Evolutionary conservation across 345 rosid genomes (phyloP).

Genomic region (Rhodamnia rubescens): DNA sequence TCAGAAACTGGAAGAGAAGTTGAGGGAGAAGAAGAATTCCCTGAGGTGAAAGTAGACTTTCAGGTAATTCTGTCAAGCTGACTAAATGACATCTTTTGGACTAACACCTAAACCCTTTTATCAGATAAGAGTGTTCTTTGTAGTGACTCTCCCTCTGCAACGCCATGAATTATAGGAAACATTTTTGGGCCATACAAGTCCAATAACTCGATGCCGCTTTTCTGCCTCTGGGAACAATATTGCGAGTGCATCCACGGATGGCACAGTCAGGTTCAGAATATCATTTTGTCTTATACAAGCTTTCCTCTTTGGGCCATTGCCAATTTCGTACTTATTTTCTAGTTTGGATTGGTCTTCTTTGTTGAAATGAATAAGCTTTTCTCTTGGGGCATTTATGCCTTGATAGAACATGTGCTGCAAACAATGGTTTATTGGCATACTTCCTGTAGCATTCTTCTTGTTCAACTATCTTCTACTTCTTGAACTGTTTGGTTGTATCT

Average conservation of each 20-base stretch:
- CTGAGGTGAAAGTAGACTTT: conserved; percentile 60
- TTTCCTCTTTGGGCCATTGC: not conserved
- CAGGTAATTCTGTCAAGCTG: conserved; percentile 26
- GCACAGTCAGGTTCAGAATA: conserved; percentile 55
- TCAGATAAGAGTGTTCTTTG: not conserved
- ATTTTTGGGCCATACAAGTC: conserved; percentile 67
- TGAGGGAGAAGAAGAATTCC: conserved; percentile 43
- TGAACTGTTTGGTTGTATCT: not conserved
- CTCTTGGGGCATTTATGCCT: not conserved
- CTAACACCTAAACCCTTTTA: not conserved
- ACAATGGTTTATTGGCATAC: not conserved
- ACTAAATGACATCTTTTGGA: not conserved
- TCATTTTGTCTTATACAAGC: not conserved
- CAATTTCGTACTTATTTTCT: not conserved
- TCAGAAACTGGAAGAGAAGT: conserved; percentile 30
- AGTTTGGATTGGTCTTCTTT: not conserved
- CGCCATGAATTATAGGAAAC: conserved; percentile 31
- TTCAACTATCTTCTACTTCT: not conserved
- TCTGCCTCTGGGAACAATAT: conserved; percentile 72
- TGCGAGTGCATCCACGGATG: conserved; percentile 70
- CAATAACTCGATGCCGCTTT: conserved; percentile 58
- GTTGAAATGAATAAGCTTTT: not conserved
- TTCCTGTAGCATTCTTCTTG: not conserved
- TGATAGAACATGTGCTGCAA: not conserved
- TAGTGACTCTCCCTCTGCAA: not conserved